Percentiles rank a stretch among this genome's conserved stretches.
Evolutionary conservation across 306 rosid genomes (phyloP).

Genomic region (Crotalaria pallida): DNA sequence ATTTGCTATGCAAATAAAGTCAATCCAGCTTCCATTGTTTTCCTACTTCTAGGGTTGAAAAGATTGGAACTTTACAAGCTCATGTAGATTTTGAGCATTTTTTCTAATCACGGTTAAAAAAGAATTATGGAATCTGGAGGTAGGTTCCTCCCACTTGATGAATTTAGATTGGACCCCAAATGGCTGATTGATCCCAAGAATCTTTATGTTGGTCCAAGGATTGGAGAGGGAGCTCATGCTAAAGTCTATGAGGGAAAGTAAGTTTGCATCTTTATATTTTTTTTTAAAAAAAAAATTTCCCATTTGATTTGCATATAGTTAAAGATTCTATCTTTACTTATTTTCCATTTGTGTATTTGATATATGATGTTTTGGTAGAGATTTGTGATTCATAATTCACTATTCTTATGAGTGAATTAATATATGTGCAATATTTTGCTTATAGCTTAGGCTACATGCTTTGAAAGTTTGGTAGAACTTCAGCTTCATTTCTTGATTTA

Average conservation of each 20-base stretch:
- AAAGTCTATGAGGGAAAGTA: constrained; percentile 95
- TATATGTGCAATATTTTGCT: too few species aligned
- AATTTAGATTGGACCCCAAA: constrained; percentile 72
- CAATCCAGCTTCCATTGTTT: constrained; percentile 24
- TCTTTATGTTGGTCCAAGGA: constrained; percentile 79
- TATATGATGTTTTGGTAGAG: not conserved
- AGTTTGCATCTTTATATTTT: constrained; percentile 25
- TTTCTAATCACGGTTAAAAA: constrained; percentile 18
- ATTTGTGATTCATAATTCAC: constrained; percentile 12
- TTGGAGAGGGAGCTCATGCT: constrained; percentile 98
- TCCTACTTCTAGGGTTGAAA: constrained; percentile 24
- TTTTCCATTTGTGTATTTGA: constrained; percentile 21
- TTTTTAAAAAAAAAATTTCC: constrained; percentile 3
- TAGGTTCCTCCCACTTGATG: constrained; percentile 69
- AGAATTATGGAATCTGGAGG: constrained; percentile 74
- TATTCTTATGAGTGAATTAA: not conserved
- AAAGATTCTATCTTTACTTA: constrained; percentile 21
- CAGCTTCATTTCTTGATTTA: not conserved
- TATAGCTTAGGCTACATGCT: not conserved
- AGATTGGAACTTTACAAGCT: constrained; percentile 20
- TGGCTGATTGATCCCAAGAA: constrained; percentile 82
- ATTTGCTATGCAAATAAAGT: constrained; percentile 25
- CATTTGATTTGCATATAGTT: constrained; percentile 10
- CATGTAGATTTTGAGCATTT: constrained; percentile 25
- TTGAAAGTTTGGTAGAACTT: not conserved